These are phyloP conservation scores for Cyathus striatus DNA, from an alignment of 768 basidiomycete genomes.

Conservation along the genomic window DNA sequence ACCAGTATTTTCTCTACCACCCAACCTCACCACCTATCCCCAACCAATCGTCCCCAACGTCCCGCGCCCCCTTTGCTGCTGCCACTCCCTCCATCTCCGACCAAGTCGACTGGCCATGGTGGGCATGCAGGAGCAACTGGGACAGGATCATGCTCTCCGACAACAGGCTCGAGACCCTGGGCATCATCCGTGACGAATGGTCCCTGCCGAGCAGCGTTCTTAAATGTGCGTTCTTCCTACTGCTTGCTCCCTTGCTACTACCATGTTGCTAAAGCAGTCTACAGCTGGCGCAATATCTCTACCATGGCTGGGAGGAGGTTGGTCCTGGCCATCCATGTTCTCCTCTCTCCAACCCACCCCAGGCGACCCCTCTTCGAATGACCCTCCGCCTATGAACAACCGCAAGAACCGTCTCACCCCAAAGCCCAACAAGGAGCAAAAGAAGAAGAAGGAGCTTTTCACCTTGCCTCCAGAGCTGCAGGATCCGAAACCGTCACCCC, in stretches of 20 bases:
- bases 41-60: no score
- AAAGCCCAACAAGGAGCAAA: conserved; percentile 4
- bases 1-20: conserved; percentile 48
- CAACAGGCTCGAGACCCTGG: neutral
- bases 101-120: conserved; percentile 22
- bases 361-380: conserved; percentile 7
- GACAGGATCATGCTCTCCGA: conserved; percentile 7
- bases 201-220: neutral
- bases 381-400: conserved; percentile 17
- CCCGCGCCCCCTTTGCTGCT: no score
- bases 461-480: conserved; percentile 8
- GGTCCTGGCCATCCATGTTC: conserved; percentile 21
- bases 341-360: conserved; percentile 10
- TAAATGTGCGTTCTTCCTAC: neutral
- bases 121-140: conserved; percentile 18
- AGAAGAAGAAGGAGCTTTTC: conserved; percentile 7
- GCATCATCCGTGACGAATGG: neutral
- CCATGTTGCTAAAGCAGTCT: neutral
- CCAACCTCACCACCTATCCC: no score
- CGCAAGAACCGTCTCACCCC: no score
- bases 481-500: conserved; percentile 15
- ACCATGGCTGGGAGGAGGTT: conserved; percentile 16
- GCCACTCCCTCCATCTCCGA: no score
- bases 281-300: conserved; percentile 7
- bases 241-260: neutral